Evolutionary conservation across 2,329 filamentous ascomycete genomes (phyloP), one percentile per base, ranked within the genome.

Genomic region (Hymenoscyphus scutula): DNA sequence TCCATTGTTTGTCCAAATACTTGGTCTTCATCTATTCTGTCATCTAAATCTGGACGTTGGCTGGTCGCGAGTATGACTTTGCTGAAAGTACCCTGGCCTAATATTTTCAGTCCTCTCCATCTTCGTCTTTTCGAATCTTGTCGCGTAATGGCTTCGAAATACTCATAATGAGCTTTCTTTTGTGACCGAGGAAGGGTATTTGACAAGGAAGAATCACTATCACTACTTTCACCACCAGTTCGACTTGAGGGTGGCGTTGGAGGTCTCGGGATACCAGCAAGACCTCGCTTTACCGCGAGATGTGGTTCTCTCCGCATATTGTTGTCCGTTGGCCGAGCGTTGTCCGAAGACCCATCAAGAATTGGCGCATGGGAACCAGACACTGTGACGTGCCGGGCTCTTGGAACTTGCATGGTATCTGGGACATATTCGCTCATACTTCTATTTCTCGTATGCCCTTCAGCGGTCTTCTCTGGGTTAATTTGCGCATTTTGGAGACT

Each of bases 81-180:
- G 74, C 93, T 97, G 75, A 99, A 99, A 0, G 95, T 97, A 41
- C 95, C 95, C 71, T 97, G 91, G 5, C 95, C 95, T 5, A 99
- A 83, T 67, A 88, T 80, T 63, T 90, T 89, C 45, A 99, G 78
- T 13, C 89, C 89, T 68, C 90, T 85, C 87, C 95, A 99, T 67
- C 86, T 82, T 62, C 89, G 86, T 23, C 86, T 81, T 74, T 93
- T 92, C 67, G 85, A 78, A 63, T 91, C 86, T 57, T 83, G 80
- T 37, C 89, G 81, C 2, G 84, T 88, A 67, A 79, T 81, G 30
- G 91, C 89, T 70, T 90, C 82, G 72, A 92, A 95, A 65, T 87
- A 86, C 68, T 92, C 88, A 62, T 79, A 74, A 56, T 74, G 68
- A 3, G 77, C 68, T 45, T 76, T 77, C 68, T 78, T 80, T 17